Evolutionary conservation across 495 filamentous ascomycete genomes (phyloP).

Genomic region (Tuber umbilicatum): DNA sequence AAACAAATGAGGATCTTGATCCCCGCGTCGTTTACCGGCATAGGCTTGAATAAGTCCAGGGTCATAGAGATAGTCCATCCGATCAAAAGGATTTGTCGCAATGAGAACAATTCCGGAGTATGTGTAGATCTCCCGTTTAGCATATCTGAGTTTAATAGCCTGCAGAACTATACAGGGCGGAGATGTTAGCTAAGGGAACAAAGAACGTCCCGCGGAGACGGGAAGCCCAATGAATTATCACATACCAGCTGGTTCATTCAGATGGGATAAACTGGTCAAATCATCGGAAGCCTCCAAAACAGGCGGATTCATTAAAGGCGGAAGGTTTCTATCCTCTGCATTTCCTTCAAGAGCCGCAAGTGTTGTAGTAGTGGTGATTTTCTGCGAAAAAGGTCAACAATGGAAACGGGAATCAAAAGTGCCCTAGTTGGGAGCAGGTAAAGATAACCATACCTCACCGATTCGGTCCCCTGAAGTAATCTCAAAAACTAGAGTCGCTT

Average conservation of each 20-base stretch:
- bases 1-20: slow-evolving; percentile 95
- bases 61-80: slow-evolving; percentile 96
- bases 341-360: slow-evolving; percentile 63
- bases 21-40: slow-evolving; percentile 91
- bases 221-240: background rate
- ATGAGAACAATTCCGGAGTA: slow-evolving; percentile 99
- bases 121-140: slow-evolving; percentile 99
- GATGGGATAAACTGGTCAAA: slow-evolving; percentile 90
- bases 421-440: slow-evolving; percentile 13
- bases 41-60: slow-evolving; percentile 99
- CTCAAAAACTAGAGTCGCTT: slow-evolving; percentile 75
- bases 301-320: slow-evolving; percentile 94
- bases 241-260: slow-evolving; percentile 96
- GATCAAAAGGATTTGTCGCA: slow-evolving; percentile 95
- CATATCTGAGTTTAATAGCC: slow-evolving; percentile 94
- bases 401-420: slow-evolving; percentile 13
- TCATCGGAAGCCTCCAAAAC: slow-evolving; percentile 99
- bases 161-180: slow-evolving; percentile 64
- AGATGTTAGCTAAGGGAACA: slow-evolving; percentile 5
- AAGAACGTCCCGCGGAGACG: slow-evolving; percentile 5
- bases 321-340: slow-evolving; percentile 65
- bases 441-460: slow-evolving; percentile 58
- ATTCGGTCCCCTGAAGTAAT: slow-evolving; percentile 64
- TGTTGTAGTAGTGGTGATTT: slow-evolving; percentile 53
- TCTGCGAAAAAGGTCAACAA: slow-evolving; percentile 26